A percentile compares a stretch with the other conserved stretches of the same genome.
Conservation (phyloP, 192 early-diverging fungal genomes). For the Entomortierella lignicola region DNA sequence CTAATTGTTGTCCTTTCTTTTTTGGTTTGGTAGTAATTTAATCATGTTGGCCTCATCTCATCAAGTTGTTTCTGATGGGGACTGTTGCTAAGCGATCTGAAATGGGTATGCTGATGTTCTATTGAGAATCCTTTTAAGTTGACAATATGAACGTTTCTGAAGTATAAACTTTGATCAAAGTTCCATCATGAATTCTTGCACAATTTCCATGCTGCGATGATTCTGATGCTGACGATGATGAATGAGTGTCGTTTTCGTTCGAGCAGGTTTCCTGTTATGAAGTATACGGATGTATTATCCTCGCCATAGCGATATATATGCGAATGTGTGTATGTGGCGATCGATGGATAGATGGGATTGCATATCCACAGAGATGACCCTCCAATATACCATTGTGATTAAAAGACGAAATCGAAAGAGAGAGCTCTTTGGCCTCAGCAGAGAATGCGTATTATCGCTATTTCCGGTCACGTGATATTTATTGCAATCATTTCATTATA, state of each 20-base stretch:
- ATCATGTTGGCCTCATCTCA: no score
- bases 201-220: not conserved
- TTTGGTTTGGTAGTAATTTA: not conserved
- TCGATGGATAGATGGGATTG: conserved; percentile 34
- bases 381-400: conserved; percentile 40
- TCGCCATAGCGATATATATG: not conserved
- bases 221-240: not conserved
- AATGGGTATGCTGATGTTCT: no score
- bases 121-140: no score
- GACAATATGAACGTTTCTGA: not conserved
- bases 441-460: not conserved
- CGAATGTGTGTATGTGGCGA: not conserved
- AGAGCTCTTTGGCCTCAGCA: conserved; percentile 1
- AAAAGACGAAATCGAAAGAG: conserved; percentile 44
- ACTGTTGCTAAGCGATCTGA: no score
- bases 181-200: conserved; percentile 14
- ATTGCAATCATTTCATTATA: not conserved
- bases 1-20: not conserved
- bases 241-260: not conserved
- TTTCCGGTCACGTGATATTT: not conserved
- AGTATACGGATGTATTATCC: not conserved
- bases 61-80: no score
- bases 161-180: conserved; percentile 12
- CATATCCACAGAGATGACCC: not conserved
- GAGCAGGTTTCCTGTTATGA: not conserved